Evolutionary conservation across 2,329 filamentous ascomycete genomes (phyloP), one percentile per base, ranked within the genome.

Genomic region (Aspergillus vadensis): DNA sequence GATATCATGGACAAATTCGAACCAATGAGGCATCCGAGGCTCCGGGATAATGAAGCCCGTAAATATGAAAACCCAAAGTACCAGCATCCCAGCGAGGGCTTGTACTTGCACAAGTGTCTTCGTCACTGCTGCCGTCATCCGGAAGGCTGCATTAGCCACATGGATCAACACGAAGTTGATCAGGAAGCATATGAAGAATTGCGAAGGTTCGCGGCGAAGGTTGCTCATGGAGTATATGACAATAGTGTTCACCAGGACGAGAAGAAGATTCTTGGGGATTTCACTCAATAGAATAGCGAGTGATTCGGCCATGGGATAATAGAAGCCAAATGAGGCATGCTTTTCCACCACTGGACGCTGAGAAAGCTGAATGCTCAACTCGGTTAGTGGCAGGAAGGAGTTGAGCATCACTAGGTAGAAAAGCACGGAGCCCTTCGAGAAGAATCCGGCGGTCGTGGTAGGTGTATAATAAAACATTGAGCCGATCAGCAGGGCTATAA

Each of bases 361-460:
- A 1, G 63, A 62, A 36, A 71, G 64, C 3, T 72, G 63, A 70
- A 85, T 89, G 64, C 68, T 69, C 44, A 74, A 70, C 61, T 74
- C 71, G 9, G 63, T 61, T 62, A 74, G 72, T 1, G 71, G 68
- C 1, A 88, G 83, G 66, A 95, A 92, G 48, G 91, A 91, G 74
- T 94, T 96, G 81, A 94, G 87, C 58, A 97, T 81, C 70, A 92
- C 87, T 62, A 91, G 90, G 71, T 95, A 95, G 84, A 96, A 96
- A 53, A 96, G 81, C 6, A 94, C 82, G 32, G 89, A 88, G 60
- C 90, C 90, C 60, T 91, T 87, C 67, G 86, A 83, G 77, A 87
- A 92, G 80, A 96, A 95, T 65, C 87, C 91, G 27, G 76, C 72
- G 0, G 91, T 89, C 15, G 81, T 82, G 2, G 81, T 71, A 21